Base-by-base conservation (phyloP, 352 stramenopile genomes). In the Pythium scleroteichum region DNA sequence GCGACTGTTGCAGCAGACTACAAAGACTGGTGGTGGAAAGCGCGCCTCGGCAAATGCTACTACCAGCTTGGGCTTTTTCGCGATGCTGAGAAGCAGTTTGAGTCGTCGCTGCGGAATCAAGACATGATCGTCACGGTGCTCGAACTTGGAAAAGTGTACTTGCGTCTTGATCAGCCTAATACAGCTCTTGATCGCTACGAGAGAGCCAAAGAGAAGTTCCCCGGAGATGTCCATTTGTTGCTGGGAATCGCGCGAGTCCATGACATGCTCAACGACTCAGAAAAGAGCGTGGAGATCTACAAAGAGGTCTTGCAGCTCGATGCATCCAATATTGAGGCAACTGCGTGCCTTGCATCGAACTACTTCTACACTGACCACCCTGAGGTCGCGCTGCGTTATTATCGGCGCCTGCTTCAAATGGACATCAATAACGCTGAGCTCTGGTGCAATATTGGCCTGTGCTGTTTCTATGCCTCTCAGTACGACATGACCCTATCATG, bases 1-100 rank as follows among this genome's bases (percentile, higher is more conserved):
- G 93, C 87, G 16, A 97, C 90, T 0, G 82, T 93, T 20, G 85
- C 76, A 6, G 78, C 75, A 4, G 87, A 95, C 38, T 98, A 94
- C 67, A 94, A 96, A 64, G 88, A 97, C 68, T 98, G 93, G 93
- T 98, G 89, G 88, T 98, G 94, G 94, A 98, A 98, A 64, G 79
- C 83, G n/a, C 78, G 90, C 9, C 66, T 98, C 17, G 94, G 90
- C 35, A 97, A 98, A 66, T 97, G 90, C 73, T 98, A 98, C 77
- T 97, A 97, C 68, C 91, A 97, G 58, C 70, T 98, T 6, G 89
- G 93, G 10, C 76, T 98, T 22, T 92, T 96, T 41, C 85, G 94
- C 17, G 94, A 98, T 47, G 92, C 94, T 6, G 94, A 98, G 73
- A 93, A 96, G 73, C 92, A 98, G 67, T 94, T 98, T 39, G 82